Base-by-base conservation (phyloP, 2,329 filamentous ascomycete genomes). In the Pseudogymnoascus sp. region DNA sequence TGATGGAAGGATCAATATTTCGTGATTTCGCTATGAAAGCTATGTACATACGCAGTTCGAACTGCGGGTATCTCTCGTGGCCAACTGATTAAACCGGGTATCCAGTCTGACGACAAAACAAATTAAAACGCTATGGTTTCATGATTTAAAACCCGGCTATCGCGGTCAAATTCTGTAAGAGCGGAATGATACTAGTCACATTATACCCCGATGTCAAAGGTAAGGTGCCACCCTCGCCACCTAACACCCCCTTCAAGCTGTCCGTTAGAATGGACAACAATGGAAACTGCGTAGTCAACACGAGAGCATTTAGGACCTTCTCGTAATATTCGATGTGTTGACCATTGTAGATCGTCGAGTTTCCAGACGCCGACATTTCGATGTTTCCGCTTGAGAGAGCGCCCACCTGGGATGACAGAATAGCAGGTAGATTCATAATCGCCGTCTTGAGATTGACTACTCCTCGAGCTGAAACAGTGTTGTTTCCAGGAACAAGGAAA, bases 281-380 rank as follows among this genome's bases (percentile, higher is more conserved):
- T 11, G 47, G 47, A 29, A 57, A 34, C n/a, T 57, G 47, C 4
- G 47, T 57, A 1, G 47, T 57, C 26, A 57, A 34, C 47, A 34
- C 6, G n/a, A 57, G 26, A 6, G 11, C 31, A 31, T 57, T 57
- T 8, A 82, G 69, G 6, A 81, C 74, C 1, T 73, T 68, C 63
- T 81, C 78, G n/a, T 79, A 68, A 61, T 77, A 81, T 1, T 69
- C 66, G 54, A 82, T 77, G 63, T 76, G 77, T 64, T 76, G 16
- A 2, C 78, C 78, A 37, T 79, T 73, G 45, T 77, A 73, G 0
- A 75, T 67, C 1, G 78, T 78, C 1, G 73, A 64, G 60, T 80
- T 80, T 2, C 78, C 78, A 0, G 74, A 74, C 3, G 75, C 74
- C 57, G 74, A 75, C 45, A 81, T 69, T 64, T 75, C 71, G 21